Base-by-base conservation (phyloP, 129 eudicot genomes). In the Tagetes erecta region DNA sequence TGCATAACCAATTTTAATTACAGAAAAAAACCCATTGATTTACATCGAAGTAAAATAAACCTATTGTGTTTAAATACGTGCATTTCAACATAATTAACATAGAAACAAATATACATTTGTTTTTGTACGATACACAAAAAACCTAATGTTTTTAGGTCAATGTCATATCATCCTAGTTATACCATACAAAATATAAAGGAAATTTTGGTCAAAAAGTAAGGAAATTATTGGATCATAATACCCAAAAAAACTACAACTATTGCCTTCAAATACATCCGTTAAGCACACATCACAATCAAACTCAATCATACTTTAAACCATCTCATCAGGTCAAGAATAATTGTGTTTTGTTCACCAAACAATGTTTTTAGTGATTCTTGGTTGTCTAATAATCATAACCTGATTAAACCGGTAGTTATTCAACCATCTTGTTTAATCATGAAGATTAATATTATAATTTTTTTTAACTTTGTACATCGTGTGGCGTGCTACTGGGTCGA, bases 171-270 rank as follows among this genome's bases (percentile, higher is more conserved):
- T 20, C 27, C 27, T 20, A 20, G 27, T 20, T 20, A 20, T 20
- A 20, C 27, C 27, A 20, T 20, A 20, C 27, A 20, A 20, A 20
- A 44, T 44, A 6, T 53, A 1, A 20, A 14, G 20, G 4, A 11
- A 36, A 35, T 45, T n/a, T 77, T 64, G 68, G 72, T 79, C 68
- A 64, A 71, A 77, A 79, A 51, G 82, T 64, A 51, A 53, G 49
- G 49, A 34, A 53, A 79, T 72, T 71, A 64, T 79, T 79, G 68
- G 9, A 55, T 68, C 44, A 55, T 79, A 39, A 71, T 78, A 52
- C 12, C 64, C 36, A 44, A 67, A 78, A 79, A 46, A 72, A 72
- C 44, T 79, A 72, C 83, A 72, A 79, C 74, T 12, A 44, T 64
- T 72, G 68, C 68, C 66, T 65, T 79, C 52, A 53, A 64, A 64